phyloP scores from a whole-genome alignment of 2,329 filamentous ascomycete genomes.

The Metarhizium anisopliae region DNA sequence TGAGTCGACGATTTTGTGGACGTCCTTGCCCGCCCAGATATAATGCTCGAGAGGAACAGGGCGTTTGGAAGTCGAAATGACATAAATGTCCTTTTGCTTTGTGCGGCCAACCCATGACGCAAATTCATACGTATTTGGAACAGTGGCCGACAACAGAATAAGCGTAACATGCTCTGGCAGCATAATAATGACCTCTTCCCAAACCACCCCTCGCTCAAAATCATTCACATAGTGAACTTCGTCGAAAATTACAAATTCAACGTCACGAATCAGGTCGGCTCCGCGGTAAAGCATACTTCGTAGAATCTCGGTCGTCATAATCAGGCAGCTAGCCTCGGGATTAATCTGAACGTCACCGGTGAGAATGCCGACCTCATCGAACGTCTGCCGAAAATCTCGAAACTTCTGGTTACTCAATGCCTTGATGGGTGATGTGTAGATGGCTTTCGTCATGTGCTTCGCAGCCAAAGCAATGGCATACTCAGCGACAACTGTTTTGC shows the following conservation, averaged over 20 bases:
- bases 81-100: constrained; percentile 98
- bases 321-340: constrained; percentile 92
- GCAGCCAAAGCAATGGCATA: constrained; percentile 93
- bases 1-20: constrained; percentile 88
- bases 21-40: constrained; percentile 86
- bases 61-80: constrained; percentile 93
- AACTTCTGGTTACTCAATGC: constrained; percentile 98
- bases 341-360: constrained; percentile 98
- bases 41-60: constrained; percentile 94
- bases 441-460: constrained; percentile 99
- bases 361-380: constrained; percentile 93
- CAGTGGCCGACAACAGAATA: constrained; percentile 89
- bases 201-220: constrained; percentile 88
- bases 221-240: constrained; percentile 99
- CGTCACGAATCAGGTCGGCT: constrained; percentile 90
- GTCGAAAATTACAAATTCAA: constrained; percentile 98
- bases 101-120: constrained; percentile 97
- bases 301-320: constrained; percentile 98
- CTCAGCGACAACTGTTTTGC: constrained; percentile 96
- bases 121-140: constrained; percentile 96
- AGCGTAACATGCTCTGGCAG: constrained; percentile 93
- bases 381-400: constrained; percentile 80
- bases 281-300: constrained; percentile 97
- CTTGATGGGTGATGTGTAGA: constrained; percentile 98
- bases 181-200: constrained; percentile 99